Evolutionary conservation across 1,139 yeast species (phyloP), one percentile per base, ranked within the genome.

Genomic region (Lodderomyces margitis): DNA sequence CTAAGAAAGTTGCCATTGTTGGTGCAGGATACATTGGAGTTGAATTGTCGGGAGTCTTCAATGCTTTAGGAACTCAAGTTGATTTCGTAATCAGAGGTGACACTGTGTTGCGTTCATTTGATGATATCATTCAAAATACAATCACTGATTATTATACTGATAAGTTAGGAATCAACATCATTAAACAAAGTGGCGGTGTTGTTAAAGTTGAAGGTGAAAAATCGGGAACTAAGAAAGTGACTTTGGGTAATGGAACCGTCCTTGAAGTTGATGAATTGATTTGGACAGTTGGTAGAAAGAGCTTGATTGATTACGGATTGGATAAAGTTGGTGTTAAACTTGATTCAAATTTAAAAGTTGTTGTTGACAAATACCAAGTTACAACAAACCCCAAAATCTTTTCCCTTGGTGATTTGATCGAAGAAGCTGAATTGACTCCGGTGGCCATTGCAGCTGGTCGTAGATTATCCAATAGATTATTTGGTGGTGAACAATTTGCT

Each of bases 381-480:
- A 84, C 97, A 9, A 71, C 80, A 41, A 78, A 85, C 47, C 73
- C 81, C 41, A 78, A 81, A 64, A 75, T 92, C 49, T 88, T 75
- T 61, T 83, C 98, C 2, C 73, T 92, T 41, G 99, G 99, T 58
- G 99, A 92, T 62, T 95, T 89, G 46, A 83, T 85, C 34, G 96
- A 96, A 48, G 83, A 83, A 45, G 85, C 86, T 40, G 98, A 92
- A 68, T 78, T 92, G 58, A 92, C 99, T 6, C 99, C 99, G 5
- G 98, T 89, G 37, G 98, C 98, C 37, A 92, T 92, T 70, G 98
- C 98, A 32, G 94, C 98, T 6, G 99, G 99, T 45, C 83, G 99
- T 66, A 87, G 81, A 64, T 77, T 92, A 52, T 80, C 97, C 32
- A 91, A 89, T 70, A 79, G 99, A 62, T 68, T 92, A 47, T 92